Base-by-base conservation (phyloP, 2,329 filamentous ascomycete species). In the Paradendryphiella salina region DNA sequence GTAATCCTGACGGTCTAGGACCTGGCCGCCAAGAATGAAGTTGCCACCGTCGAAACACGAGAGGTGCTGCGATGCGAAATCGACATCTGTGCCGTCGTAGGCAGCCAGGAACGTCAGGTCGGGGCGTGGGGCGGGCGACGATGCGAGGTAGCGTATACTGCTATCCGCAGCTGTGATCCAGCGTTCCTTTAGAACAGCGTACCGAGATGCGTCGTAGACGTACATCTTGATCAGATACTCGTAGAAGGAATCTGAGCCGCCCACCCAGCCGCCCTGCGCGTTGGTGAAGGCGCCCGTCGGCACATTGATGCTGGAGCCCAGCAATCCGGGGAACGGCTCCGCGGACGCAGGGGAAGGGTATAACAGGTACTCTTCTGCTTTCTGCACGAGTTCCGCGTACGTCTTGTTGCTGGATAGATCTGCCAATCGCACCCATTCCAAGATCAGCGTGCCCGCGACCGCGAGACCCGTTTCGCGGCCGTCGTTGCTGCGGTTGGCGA, bases 151-250 rank as follows among this genome's bases (percentile, higher is more conserved):
- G 51, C 80, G 70, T 39, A 94, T 93, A 5, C 85, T 85, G 5
- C 87, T 90, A 60, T 95, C 85, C 44, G 85, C 88, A 1, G 90
- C 90, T 0, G 79, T 67, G 34, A 89, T 75, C 90, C 90, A 96
- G 23, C 71, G 83, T 56, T 92, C 86, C 63, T 80, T 84, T 75
- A 93, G 90, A 2, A 72, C 55, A 1, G 65, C 73, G 63, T 88
- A 95, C 3, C 83, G 79, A 5, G 70, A 61, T 0, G 83, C 79
- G 66, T 93, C 87, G 70, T 95, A 95, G 46, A 93, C 73, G 64
- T 86, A 95, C 88, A 94, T 93, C 77, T 96, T 96, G 72, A 96
- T 86, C 26, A 96, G 81, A 65, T 95, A 95, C 74, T 95, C 90
- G 75, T 95, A 96, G 75, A 87, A 95, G 35, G 85, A 89, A 71